These are phyloP conservation scores for Penicillium sumatraense DNA, from an alignment of 2,329 filamentous ascomycete species.

Conservation along the genomic window DNA sequence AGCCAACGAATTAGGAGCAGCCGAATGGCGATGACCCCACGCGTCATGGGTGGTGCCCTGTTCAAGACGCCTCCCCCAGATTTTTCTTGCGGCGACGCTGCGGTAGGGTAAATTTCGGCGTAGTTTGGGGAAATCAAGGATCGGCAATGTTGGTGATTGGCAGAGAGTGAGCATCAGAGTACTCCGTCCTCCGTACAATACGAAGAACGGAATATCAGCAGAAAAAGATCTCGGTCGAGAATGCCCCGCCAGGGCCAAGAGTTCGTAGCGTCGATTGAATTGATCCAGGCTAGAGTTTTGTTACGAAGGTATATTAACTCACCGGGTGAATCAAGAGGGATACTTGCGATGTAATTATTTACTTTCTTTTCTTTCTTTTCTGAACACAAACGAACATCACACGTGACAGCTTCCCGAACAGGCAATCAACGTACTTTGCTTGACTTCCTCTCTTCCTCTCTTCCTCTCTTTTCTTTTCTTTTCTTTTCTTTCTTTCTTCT, in stretches of 20 bases:
- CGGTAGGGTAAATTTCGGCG: neutral
- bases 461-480: constrained; percentile 6
- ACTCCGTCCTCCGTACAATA: too few relatives aligned
- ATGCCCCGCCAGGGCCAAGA: neutral
- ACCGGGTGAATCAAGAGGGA: too few relatives aligned
- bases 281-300: too few relatives aligned
- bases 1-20: constrained; percentile 10
- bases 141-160: neutral
- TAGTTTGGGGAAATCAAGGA: neutral
- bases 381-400: too few relatives aligned
- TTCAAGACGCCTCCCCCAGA: neutral
- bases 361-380: neutral
- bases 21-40: constrained; percentile 16
- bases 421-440: neutral
- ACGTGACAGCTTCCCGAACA: constrained; percentile 28
- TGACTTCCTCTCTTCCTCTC: neutral
- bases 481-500: constrained; percentile 3
- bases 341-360: too few relatives aligned
- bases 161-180: too few relatives aligned
- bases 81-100: neutral
- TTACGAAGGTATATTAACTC: too few relatives aligned
- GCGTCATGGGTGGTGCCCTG: constrained; percentile 15
- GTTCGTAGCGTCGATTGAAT: too few relatives aligned
- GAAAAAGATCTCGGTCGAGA: neutral
- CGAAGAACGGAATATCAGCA: too few relatives aligned